These are phyloP conservation scores for Dendrobium chrysotoxum DNA, from an alignment of 106 monocot species.

Conservation along the genomic window DNA sequence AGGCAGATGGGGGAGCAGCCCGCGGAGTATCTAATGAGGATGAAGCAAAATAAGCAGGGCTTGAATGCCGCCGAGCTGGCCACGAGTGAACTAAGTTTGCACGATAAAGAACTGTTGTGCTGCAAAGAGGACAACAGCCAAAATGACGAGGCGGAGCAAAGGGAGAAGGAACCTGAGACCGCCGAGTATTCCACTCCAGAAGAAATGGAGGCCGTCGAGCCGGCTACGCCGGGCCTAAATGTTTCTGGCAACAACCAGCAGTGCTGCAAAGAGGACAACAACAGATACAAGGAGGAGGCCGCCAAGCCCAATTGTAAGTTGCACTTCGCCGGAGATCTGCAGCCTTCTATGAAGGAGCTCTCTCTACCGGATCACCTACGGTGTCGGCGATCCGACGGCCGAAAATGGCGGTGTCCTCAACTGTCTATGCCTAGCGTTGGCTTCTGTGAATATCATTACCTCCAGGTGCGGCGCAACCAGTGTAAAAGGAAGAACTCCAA, in stretches of 20 bases:
- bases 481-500: background rate
- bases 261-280: background rate
- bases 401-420: background rate
- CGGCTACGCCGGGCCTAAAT: background rate
- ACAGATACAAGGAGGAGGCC: background rate
- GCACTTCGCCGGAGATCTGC: background rate
- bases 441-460: background rate
- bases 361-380: background rate
- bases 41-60: background rate
- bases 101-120: background rate
- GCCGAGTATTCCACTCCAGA: background rate
- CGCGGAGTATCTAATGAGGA: background rate
- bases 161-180: background rate
- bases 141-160: background rate
- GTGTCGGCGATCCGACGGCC: background rate
- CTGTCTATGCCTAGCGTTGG: constrained; percentile 4
- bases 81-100: background rate
- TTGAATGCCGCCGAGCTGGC: background rate
- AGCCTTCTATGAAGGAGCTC: background rate
- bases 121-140: background rate
- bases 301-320: background rate
- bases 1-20: background rate
- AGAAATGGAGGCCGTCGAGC: background rate
- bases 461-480: background rate
- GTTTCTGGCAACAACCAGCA: background rate